A percentile compares a stretch with the other conserved stretches of the same genome.
Conservation (phyloP, 2,329 filamentous ascomycete species). For the Alternaria panax region DNA sequence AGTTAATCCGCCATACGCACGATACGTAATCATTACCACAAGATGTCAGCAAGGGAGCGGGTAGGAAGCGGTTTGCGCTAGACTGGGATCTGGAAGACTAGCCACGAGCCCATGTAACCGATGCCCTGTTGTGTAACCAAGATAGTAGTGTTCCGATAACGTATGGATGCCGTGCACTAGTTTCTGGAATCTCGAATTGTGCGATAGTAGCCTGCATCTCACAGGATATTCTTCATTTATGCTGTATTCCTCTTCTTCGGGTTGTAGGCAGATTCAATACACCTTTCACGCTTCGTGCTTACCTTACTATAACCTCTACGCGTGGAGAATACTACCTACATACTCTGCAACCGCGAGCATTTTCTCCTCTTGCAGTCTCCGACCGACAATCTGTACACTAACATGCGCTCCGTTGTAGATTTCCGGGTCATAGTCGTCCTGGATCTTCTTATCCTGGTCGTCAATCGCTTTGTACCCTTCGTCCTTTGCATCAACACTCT, state of each 20-base stretch:
- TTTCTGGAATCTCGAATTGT: too few species aligned
- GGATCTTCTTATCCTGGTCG: constrained; percentile 36
- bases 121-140: background rate
- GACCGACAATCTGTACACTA: constrained; percentile 47
- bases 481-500: constrained; percentile 35
- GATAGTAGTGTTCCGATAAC: background rate
- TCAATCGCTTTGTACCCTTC: constrained; percentile 33
- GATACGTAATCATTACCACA: constrained; percentile 5
- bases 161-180: too few species aligned
- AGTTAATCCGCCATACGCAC: background rate
- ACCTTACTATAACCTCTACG: background rate
- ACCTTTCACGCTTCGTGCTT: background rate
- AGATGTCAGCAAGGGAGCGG: background rate
- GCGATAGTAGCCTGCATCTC: too few species aligned
- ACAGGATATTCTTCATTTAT: too few species aligned
- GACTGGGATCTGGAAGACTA: background rate
- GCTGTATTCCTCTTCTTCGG: too few species aligned
- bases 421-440: constrained; percentile 48
- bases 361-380: constrained; percentile 51
- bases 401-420: constrained; percentile 51
- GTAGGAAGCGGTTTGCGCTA: background rate
- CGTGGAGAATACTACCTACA: constrained; percentile 33
- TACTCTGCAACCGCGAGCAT: constrained; percentile 48
- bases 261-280: too few species aligned
- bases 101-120: background rate